A percentile compares a stretch with the other conserved stretches of the same genome.
phyloP scores from a whole-genome alignment of 768 basidiomycete species.

The Tylopilus felleus region DNA sequence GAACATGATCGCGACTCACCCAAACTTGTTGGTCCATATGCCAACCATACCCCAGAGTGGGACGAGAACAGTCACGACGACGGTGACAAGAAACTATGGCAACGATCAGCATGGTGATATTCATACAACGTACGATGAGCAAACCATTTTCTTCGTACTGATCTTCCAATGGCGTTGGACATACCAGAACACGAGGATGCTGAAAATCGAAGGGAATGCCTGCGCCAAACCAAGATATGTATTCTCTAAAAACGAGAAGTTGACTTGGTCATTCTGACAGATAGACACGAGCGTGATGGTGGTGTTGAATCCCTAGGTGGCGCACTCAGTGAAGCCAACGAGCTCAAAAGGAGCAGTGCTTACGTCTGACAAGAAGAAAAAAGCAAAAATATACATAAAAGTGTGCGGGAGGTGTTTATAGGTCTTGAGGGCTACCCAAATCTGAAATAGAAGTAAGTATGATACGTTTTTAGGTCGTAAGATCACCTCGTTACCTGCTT shows the following conservation, averaged over 20 bases:
- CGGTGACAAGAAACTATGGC: conserved; percentile 68
- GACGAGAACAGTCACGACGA: conserved; percentile 71
- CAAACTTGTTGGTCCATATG: conserved; percentile 73
- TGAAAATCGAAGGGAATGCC: no score
- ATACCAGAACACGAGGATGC: no score
- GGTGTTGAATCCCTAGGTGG: conserved; percentile 70
- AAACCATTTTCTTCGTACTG: conserved; percentile 17
- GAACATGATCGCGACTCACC: conserved; percentile 39
- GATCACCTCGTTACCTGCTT: conserved; percentile 54
- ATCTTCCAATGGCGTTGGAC: no score
- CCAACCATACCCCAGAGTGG: conserved; percentile 87
- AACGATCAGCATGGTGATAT: background rate
- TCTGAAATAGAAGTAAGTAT: conserved; percentile 38
- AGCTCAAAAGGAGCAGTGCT: conserved; percentile 18
- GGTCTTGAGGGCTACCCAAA: conserved; percentile 72
- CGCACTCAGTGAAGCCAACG: background rate
- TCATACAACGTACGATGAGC: background rate
- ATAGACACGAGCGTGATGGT: conserved; percentile 72
- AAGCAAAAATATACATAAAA: conserved; percentile 72
- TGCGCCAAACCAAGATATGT: no score
- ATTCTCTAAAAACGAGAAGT: no score
- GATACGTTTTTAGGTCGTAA: background rate
- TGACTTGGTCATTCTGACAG: conserved; percentile 80
- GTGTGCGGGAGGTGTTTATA: conserved; percentile 79
- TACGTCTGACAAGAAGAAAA: conserved; percentile 75